These are phyloP conservation scores for Epithemia pelagica DNA, from an alignment of 108 stramenopile species.

Conservation along the genomic window DNA sequence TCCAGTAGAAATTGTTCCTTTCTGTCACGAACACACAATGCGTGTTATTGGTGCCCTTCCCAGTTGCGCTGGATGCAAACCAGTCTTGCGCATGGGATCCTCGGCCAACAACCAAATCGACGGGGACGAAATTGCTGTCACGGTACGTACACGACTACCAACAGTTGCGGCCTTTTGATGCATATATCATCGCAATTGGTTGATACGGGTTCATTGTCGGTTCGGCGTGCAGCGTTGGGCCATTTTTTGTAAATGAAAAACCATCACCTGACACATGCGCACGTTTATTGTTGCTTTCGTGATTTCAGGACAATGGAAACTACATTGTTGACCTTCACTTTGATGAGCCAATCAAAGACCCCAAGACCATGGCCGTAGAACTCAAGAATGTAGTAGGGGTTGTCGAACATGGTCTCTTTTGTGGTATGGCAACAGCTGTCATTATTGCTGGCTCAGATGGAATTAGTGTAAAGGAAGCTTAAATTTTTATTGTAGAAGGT, in stretches of 20 bases:
- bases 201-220: no score
- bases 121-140: constrained; percentile 94
- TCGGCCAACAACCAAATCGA: constrained; percentile 75
- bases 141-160: no score
- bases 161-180: no score
- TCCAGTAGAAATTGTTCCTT: constrained; percentile 95
- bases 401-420: constrained; percentile 97
- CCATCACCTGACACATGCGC: no score
- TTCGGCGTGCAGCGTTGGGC: no score
- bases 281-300: neutral
- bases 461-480: constrained; percentile 80
- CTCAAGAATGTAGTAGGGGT: constrained; percentile 94
- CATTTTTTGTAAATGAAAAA: no score
- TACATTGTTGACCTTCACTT: constrained; percentile 99
- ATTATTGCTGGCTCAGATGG: constrained; percentile 95
- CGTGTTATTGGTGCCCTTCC: constrained; percentile 81
- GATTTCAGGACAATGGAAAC: constrained; percentile 83
- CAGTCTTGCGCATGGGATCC: constrained; percentile 86
- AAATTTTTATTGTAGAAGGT: no score
- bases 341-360: constrained; percentile 86
- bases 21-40: constrained; percentile 96
- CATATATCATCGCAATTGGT: no score
- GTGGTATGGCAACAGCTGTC: constrained; percentile 94
- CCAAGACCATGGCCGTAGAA: constrained; percentile 69
- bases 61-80: constrained; percentile 78